Percentiles rank a stretch among this genome's conserved stretches.
These are phyloP conservation scores for Pyrenopolyporus hunteri DNA, from an alignment of 495 filamentous ascomycete species.

Conservation along the genomic window DNA sequence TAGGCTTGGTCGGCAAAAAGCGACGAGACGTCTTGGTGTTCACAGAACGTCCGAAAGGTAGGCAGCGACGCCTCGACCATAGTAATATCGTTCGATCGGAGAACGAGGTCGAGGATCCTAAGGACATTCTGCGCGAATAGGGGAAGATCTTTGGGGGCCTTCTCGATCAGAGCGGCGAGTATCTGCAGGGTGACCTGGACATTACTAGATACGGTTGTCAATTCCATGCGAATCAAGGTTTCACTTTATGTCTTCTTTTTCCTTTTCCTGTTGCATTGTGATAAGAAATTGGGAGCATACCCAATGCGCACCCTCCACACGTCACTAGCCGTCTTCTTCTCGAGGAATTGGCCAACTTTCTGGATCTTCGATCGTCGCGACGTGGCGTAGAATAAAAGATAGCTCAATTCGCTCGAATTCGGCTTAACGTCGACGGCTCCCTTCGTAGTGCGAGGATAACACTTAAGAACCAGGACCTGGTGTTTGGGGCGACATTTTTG, in stretches of 20 bases:
- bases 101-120: conserved; percentile 75
- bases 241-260: too few species aligned
- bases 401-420: conserved; percentile 92
- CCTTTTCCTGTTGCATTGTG: background rate
- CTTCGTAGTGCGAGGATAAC: conserved; percentile 89
- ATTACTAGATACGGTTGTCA: conserved; percentile 62
- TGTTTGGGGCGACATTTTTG: conserved; percentile 82
- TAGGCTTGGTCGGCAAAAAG: conserved; percentile 83
- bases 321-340: conserved; percentile 87
- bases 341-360: conserved; percentile 89
- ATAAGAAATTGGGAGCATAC: conserved; percentile 56
- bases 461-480: conserved; percentile 90
- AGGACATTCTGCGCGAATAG: conserved; percentile 83
- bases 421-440: conserved; percentile 88
- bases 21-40: conserved; percentile 76
- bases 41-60: conserved; percentile 83
- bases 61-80: conserved; percentile 86
- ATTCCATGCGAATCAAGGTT: too few species aligned
- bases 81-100: conserved; percentile 80
- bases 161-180: conserved; percentile 85
- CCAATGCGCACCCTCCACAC: conserved; percentile 81
- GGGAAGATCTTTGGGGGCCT: conserved; percentile 84
- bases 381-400: conserved; percentile 92
- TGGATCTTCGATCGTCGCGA: conserved; percentile 91
- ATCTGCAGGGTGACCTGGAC: conserved; percentile 93